Conservation (phyloP, 2,329 filamentous ascomycete genomes). For the Aschersonia sp. region DNA sequence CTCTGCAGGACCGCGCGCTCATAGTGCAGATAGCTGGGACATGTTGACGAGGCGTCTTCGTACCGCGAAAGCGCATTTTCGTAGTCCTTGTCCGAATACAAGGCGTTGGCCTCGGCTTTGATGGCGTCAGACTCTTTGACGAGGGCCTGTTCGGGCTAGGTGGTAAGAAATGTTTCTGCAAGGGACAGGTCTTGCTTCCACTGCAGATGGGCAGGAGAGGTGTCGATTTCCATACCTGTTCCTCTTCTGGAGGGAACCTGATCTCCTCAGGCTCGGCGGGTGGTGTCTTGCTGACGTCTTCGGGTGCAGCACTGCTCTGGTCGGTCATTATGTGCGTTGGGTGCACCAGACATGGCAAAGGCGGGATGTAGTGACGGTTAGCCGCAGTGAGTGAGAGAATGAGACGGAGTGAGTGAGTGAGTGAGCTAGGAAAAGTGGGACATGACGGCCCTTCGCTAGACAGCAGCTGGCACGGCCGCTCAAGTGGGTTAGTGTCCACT, state of each 20-base stretch:
- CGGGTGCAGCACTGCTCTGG: too few relatives aligned
- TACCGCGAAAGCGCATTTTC: constrained; percentile 71
- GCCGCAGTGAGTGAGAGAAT: not conserved
- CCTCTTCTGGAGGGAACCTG: constrained; percentile 39
- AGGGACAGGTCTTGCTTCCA: too few relatives aligned
- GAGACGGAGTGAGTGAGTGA: not conserved
- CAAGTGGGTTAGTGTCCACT: too few relatives aligned
- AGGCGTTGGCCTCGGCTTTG: constrained; percentile 63
- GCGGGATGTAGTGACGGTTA: not conserved
- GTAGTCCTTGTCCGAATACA: constrained; percentile 62
- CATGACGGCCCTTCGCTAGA: not conserved
- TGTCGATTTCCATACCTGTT: constrained; percentile 25
- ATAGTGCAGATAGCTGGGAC: constrained; percentile 76
- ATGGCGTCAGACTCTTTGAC: constrained; percentile 56
- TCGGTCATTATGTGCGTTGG: too few relatives aligned
- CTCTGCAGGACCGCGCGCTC: constrained; percentile 76
- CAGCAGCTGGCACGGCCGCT: too few relatives aligned
- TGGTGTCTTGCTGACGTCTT: too few relatives aligned
- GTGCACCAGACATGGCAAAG: not conserved
- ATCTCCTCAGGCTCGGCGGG: constrained; percentile 10
- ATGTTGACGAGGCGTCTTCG: constrained; percentile 62
- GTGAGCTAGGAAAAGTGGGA: not conserved
- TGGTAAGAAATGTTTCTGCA: too few relatives aligned
- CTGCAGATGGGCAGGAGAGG: not conserved
- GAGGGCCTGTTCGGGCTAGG: constrained; percentile 34